Conservation (phyloP, 495 filamentous ascomycete species). For the Annulohypoxylon moriforme region DNA sequence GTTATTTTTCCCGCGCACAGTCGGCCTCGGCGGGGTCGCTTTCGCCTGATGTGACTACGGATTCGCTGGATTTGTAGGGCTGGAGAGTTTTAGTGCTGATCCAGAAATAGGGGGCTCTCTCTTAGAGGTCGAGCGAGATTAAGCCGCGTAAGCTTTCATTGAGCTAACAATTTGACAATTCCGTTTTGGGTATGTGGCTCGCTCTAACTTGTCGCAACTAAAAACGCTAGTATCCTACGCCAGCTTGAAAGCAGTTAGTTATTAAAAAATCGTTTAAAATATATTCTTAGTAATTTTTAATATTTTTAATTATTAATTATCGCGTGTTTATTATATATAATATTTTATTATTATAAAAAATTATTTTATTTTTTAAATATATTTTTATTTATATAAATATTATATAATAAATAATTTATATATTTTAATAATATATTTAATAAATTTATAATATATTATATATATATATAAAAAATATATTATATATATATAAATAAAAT, state of each 20-base stretch:
- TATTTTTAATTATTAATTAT: not conserved
- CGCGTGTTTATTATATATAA: slow-evolving; percentile 12
- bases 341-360: too few relatives aligned
- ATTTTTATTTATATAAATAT: too few relatives aligned
- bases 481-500: too few relatives aligned
- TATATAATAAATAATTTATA: too few relatives aligned
- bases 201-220: slow-evolving; percentile 12
- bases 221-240: not conserved
- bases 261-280: not conserved
- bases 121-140: slow-evolving; percentile 17
- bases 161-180: slow-evolving; percentile 28
- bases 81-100: slow-evolving; percentile 8
- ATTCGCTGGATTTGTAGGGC: not conserved
- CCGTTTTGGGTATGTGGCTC: slow-evolving; percentile 21
- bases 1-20: not conserved
- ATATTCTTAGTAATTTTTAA: not conserved
- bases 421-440: too few relatives aligned
- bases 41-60: not conserved
- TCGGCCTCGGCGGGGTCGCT: slow-evolving; percentile 4
- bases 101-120: slow-evolving; percentile 1
- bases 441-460: too few relatives aligned
- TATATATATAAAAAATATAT: too few relatives aligned
- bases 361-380: too few relatives aligned
- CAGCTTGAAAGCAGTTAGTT: slow-evolving; percentile 3
- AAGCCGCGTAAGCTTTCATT: slow-evolving; percentile 35